phyloP scores from a whole-genome alignment of 2,329 filamentous ascomycete species.

The Albifimbria verrucaria region DNA sequence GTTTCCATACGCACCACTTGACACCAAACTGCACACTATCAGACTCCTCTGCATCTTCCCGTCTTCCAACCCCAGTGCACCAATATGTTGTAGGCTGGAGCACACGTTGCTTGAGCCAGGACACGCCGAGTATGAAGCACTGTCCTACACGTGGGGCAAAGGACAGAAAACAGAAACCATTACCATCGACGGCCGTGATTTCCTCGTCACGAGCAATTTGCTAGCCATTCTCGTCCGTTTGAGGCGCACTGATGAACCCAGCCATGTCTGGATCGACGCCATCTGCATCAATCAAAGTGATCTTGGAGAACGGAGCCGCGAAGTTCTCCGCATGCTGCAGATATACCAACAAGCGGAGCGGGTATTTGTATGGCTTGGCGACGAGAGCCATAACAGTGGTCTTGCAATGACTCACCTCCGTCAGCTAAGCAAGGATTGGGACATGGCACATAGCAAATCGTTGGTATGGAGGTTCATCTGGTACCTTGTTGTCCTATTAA shows the following conservation, averaged over 20 bases:
- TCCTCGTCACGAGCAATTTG: neutral
- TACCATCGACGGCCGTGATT: neutral
- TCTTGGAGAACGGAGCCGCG: conserved; percentile 9
- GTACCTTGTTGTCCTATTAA: neutral
- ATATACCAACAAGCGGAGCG: conserved; percentile 14
- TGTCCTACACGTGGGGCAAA: neutral
- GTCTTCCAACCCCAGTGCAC: neutral
- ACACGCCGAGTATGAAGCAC: neutral
- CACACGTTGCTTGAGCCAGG: neutral
- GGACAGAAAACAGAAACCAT: neutral
- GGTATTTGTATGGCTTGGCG: conserved; percentile 18
- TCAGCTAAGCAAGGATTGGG: neutral
- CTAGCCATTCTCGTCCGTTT: neutral
- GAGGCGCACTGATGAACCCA: neutral
- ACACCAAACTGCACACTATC: neutral
- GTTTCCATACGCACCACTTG: neutral
- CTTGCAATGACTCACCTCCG: neutral
- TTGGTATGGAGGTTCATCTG: neutral
- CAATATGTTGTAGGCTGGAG: neutral
- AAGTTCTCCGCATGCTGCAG: conserved; percentile 16
- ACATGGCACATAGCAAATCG: neutral
- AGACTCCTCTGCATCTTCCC: neutral
- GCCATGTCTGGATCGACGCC: conserved; percentile 19
- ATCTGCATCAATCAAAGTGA: conserved; percentile 19
- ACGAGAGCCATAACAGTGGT: conserved; percentile 7